Evolutionary conservation across 192 early-diverging fungal species (phyloP).

Genomic region (Piromyces sp.): DNA sequence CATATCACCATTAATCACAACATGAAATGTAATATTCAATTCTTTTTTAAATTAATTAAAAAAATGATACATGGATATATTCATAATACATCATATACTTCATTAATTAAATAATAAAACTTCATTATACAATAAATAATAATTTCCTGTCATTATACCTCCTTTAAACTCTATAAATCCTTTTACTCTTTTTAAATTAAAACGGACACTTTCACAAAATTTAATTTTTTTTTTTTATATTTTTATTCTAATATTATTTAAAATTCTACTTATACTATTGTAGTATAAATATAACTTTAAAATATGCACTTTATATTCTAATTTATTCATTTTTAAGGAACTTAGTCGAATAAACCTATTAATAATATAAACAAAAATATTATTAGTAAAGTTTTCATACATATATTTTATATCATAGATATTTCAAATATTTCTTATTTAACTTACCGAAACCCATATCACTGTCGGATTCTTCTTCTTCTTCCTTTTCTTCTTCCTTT

Average conservation of each 20-base stretch:
- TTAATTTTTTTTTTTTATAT: background rate
- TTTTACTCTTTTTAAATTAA: too few species aligned
- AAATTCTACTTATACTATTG: background rate
- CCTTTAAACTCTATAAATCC: too few species aligned
- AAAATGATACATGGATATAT: too few species aligned
- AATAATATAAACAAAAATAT: background rate
- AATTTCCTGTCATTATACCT: too few species aligned
- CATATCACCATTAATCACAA: too few species aligned
- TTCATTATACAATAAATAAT: too few species aligned
- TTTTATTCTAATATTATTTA: background rate
- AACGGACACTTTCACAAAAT: too few species aligned
- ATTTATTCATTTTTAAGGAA: background rate
- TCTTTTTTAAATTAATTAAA: too few species aligned
- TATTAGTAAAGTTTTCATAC: background rate
- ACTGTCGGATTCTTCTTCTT: slow-evolving; percentile 28
- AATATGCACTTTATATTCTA: background rate
- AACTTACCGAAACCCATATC: slow-evolving; percentile 8
- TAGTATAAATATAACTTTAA: background rate
- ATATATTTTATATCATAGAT: background rate
- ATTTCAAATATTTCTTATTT: background rate
- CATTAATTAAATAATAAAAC: too few species aligned
- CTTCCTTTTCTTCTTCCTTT: slow-evolving; percentile 22
- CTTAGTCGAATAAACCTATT: slow-evolving; percentile 23
- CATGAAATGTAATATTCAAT: too few species aligned
- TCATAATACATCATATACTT: too few species aligned